These are phyloP conservation scores for Talaromyces atroroseus DNA, from an alignment of 2,329 filamentous ascomycete species.

Conservation along the genomic window DNA sequence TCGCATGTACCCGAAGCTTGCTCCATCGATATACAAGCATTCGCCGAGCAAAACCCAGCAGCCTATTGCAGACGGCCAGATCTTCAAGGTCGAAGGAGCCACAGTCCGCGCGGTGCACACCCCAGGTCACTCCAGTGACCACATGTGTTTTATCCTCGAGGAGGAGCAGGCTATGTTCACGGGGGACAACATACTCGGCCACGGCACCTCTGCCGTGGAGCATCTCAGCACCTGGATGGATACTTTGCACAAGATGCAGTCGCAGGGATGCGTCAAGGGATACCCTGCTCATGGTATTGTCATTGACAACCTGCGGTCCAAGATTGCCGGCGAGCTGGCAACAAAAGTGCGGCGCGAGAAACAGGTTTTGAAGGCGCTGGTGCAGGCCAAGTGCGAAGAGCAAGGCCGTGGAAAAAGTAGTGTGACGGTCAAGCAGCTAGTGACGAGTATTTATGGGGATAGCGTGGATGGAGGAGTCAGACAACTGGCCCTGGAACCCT, in stretches of 20 bases:
- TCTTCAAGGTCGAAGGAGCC: slow-evolving; percentile 36
- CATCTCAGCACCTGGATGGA: slow-evolving; percentile 35
- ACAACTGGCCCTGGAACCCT: slow-evolving; percentile 38
- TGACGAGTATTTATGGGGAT: slow-evolving; percentile 39
- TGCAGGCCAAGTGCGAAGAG: slow-evolving; percentile 5
- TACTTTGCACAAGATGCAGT: slow-evolving; percentile 29
- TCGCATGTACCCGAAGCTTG: slow-evolving; percentile 23
- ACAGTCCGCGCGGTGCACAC: slow-evolving; percentile 41
- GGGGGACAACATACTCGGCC: slow-evolving; percentile 72
- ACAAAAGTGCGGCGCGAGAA: slow-evolving; percentile 38
- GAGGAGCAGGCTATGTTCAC: slow-evolving; percentile 75
- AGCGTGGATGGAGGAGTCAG: slow-evolving; percentile 28
- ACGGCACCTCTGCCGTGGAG: slow-evolving; percentile 38
- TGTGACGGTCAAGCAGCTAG: slow-evolving; percentile 40
- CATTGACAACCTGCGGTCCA: slow-evolving; percentile 34
- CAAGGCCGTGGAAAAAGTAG: slow-evolving; percentile 17
- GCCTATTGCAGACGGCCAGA: slow-evolving; percentile 33
- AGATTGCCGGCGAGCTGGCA: slow-evolving; percentile 35
- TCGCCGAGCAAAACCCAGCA: slow-evolving; percentile 25
- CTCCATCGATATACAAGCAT: slow-evolving; percentile 34
- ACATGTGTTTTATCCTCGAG: slow-evolving; percentile 66
- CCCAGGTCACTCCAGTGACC: slow-evolving; percentile 68
- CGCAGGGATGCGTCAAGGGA: slow-evolving; percentile 32
- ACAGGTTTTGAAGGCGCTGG: slow-evolving; percentile 35
- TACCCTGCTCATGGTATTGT: slow-evolving; percentile 44